phyloP scores from a whole-genome alignment of 139 green algal species.

The Monoraphidium neglectum region DNA sequence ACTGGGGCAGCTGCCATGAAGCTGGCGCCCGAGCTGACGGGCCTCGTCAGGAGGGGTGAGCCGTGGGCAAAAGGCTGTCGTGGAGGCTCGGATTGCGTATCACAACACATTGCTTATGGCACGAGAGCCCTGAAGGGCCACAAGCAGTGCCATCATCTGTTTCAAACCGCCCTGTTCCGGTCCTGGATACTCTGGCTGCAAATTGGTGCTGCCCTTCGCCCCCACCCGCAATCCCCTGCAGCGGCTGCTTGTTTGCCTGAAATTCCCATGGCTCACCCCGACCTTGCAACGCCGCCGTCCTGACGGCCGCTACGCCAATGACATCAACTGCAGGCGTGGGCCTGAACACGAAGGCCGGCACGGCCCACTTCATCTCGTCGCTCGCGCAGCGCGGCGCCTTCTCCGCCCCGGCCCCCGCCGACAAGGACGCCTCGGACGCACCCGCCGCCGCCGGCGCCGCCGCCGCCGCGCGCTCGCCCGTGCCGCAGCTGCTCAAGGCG shows the following conservation, averaged over 20 bases:
- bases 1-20: neutral
- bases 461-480: conserved; percentile 19
- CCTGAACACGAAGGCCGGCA: conserved; percentile 74
- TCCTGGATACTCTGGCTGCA: neutral
- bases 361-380: conserved; percentile 71
- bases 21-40: conserved; percentile 41
- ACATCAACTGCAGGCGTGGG: conserved; percentile 58
- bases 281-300: too few species aligned
- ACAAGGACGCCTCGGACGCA: too few species aligned
- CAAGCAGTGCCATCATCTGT: too few species aligned
- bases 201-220: neutral
- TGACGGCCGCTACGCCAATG: too few species aligned
- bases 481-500: conserved; percentile 37
- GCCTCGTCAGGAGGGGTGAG: conserved; percentile 11
- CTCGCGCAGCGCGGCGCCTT: conserved; percentile 45
- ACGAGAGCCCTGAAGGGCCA: too few species aligned
- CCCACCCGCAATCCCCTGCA: neutral
- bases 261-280: conserved; percentile 13
- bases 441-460: neutral
- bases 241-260: too few species aligned
- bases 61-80: neutral
- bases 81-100: too few species aligned
- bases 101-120: too few species aligned
- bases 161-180: too few species aligned
- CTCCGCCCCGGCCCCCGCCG: conserved; percentile 25